Evolutionary conservation across 768 basidiomycete genomes (phyloP).

Genomic region (Rhizopogon vulgaris): DNA sequence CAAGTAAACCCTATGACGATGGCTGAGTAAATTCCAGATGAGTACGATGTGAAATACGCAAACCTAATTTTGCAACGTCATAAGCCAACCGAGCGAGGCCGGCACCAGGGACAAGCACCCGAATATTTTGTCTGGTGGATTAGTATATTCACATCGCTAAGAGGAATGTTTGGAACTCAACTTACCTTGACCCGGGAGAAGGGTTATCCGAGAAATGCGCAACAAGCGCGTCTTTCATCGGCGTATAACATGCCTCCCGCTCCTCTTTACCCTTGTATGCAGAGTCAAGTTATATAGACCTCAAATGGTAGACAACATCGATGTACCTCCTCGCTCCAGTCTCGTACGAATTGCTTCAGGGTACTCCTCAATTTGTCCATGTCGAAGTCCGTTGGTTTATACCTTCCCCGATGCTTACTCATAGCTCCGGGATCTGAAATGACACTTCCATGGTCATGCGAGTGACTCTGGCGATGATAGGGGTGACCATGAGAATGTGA

Average conservation of each 20-base stretch:
- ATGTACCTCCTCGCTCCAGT: constrained; percentile 82
- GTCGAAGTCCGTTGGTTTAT: constrained; percentile 61
- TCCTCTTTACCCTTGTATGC: constrained; percentile 60
- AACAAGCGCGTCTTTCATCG: constrained; percentile 72
- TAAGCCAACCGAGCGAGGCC: constrained; percentile 86
- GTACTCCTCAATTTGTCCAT: constrained; percentile 92
- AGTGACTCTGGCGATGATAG: constrained; percentile 28
- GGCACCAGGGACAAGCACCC: constrained; percentile 86
- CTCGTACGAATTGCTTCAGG: constrained; percentile 86
- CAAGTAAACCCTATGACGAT: constrained; percentile 68
- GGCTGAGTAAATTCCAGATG: not conserved
- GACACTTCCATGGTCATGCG: constrained; percentile 12
- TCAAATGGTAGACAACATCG: not conserved
- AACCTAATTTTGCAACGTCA: constrained; percentile 80
- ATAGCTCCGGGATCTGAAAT: constrained; percentile 7
- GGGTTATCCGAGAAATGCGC: constrained; percentile 42
- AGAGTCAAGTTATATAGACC: not conserved
- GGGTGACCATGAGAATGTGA: constrained; percentile 31
- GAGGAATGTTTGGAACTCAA: not conserved
- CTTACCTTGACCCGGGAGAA: not conserved
- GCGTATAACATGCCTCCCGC: constrained; percentile 72
- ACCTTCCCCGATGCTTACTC: constrained; percentile 19
- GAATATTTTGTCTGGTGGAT: constrained; percentile 43
- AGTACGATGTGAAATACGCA: constrained; percentile 7
- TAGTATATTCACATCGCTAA: constrained; percentile 31